Percentiles rank a stretch among this genome's conserved stretches.
Evolutionary conservation across 1,139 yeast species (phyloP).

Genomic region (Geotrichum macrosporum): DNA sequence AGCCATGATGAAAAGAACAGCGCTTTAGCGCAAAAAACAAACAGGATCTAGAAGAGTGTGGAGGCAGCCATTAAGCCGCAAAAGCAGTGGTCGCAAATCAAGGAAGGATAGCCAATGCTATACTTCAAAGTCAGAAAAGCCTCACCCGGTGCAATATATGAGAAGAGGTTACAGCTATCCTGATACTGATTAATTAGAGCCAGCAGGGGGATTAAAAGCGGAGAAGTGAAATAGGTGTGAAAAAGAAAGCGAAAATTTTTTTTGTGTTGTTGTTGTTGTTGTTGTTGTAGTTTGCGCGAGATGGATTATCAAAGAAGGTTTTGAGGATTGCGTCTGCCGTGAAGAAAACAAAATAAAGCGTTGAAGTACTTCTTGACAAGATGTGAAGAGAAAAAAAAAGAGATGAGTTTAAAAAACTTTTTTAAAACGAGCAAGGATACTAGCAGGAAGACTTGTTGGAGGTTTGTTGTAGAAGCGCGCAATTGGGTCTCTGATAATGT

Average conservation of each 20-base stretch:
- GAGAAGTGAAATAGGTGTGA: not conserved
- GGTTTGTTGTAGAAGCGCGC: no score
- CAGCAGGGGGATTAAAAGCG: not conserved
- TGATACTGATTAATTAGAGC: not conserved
- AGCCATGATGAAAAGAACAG: constrained; percentile 5
- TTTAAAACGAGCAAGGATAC: no score
- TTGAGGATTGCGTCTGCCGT: not conserved
- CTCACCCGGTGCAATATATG: not conserved
- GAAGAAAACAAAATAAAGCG: no score
- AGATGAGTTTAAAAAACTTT: no score
- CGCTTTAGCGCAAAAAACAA: constrained; percentile 3
- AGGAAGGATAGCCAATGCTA: no score
- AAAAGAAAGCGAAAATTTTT: not conserved
- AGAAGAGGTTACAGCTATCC: not conserved
- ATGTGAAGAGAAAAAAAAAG: no score
- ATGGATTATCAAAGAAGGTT: constrained; percentile 1
- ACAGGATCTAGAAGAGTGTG: not conserved
- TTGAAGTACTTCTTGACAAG: no score
- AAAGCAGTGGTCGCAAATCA: not conserved
- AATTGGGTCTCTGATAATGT: no score
- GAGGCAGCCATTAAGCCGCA: not conserved
- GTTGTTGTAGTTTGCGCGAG: not conserved
- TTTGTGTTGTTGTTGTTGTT: no score
- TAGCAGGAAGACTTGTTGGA: no score
- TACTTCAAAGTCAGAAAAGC: constrained; percentile 1